Evolutionary conservation across 495 filamentous ascomycete genomes (phyloP), one percentile per base, ranked within the genome.

Genomic region (Penicillium diatomitis): DNA sequence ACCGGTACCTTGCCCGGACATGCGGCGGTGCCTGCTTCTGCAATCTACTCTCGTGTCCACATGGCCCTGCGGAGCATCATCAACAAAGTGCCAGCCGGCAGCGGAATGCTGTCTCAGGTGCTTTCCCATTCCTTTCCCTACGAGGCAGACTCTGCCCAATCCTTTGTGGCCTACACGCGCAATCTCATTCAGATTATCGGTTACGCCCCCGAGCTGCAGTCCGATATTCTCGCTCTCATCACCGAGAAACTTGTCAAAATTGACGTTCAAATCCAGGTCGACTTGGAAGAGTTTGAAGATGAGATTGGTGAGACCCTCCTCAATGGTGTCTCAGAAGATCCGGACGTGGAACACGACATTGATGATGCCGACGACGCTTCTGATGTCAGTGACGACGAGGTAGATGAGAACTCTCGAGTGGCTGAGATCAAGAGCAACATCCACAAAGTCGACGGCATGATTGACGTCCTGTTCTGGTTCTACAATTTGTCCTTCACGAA

Each of bases 251-350:
- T 96, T 4, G 87, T 96, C 49, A 95, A 92, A 65, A 84, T 94
- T 40, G 92, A 99, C 55, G 86, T 95, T 3, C 87, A 95, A 60
- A 89, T 97, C 61, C 90, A 96, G 63, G 80, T 88, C 8, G 89
- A 97, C 55, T 76, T 96, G 54, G 89, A 96, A 49, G 87, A 94
- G 52, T 67, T 92, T 44, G 84, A 86, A 46, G 85, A 88, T 20
- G 83, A 85, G 31, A 70, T 80, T 30, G 81, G 76, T 46, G 83
- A 87, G 31, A 69, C 66, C 35, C 52, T 74, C 4, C 40, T 75
- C 12, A 63, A 70, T 12, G 65, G 65, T 37, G 47, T 61, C 20
- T 61, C 68, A 8, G 65, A 60, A 9, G 71, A 75, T 30, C 61
- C 63, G 9, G 68, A 69, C 7, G 71, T 73, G 7, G 69, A 72